Evolutionary conservation across 257 asterid genomes (phyloP), one percentile per base, ranked within the genome.

Genomic region (Solanum appendiculatum): DNA sequence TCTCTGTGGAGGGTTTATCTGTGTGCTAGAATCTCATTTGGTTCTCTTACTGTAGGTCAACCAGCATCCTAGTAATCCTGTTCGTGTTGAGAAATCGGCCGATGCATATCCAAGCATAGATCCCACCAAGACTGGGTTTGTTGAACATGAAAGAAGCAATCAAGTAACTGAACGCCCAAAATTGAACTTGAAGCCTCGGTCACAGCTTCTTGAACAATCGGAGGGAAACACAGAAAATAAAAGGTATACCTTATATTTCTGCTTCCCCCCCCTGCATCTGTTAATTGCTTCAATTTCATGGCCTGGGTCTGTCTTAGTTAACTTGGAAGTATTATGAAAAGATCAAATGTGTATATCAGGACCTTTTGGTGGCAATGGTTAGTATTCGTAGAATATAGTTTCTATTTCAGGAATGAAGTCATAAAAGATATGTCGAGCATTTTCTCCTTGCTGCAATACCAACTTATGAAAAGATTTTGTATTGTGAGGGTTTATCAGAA

Each of bases 161-260:
- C 94, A 90, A 82, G 90, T 85, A 84, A 84, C 42, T 37, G 98
- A 93, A 90, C 94, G 95, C 73, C 96, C 98, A 68, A 95, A 94
- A 84, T 87, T 93, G 90, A 94, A 93, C 87, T 87, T 93, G 92
- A 95, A 92, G 93, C 98, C 97, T 21, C 93, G 96, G 12, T 89
- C 94, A 18, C 96, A 90, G 85, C 88, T 92, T 83, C 86, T 86
- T 77, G 94, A 93, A 87, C 95, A 92, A 82, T 70, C 85, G 2
- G 93, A 95, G 80, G 92, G 91, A 85, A 92, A 88, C 74, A 68
- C 20, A 83, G 94, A 88, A 90, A 90, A 82, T 89, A 93, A 91
- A 90, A 95, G 99, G 98, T 95, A 42, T 63, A 44, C 48, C 60
- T 37, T 83, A 9, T 86, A 84, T 20, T 58, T 58, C 83, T 60